A percentile compares a stretch with the other conserved stretches of the same genome.
These are phyloP conservation scores for Fusarium buxicola DNA, from an alignment of 2,329 filamentous ascomycete genomes.

Conservation along the genomic window DNA sequence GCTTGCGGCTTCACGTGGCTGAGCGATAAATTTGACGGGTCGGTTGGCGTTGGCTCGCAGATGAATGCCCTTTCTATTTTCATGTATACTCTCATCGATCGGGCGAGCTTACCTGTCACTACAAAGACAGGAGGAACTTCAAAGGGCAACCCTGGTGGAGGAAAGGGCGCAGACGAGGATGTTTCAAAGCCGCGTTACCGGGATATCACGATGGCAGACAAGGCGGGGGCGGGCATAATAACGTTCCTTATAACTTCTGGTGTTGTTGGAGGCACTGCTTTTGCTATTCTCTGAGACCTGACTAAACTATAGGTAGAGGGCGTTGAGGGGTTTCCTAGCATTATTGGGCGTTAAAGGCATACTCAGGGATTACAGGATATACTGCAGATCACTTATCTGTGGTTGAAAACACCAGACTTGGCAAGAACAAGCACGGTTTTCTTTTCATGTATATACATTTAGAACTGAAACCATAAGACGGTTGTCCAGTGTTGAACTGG, in stretches of 20 bases:
- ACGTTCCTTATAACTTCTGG: conserved; percentile 63
- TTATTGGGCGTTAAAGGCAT: conserved; percentile 13
- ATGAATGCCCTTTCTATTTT: conserved; percentile 75
- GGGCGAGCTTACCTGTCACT: conserved; percentile 60
- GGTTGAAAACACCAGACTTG: neutral
- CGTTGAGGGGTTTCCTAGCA: conserved; percentile 8
- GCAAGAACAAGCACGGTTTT: no score
- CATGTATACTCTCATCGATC: conserved; percentile 67
- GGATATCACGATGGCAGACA: conserved; percentile 61
- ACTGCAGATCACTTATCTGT: neutral
- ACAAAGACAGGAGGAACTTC: conserved; percentile 70
- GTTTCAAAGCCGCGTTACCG: conserved; percentile 32
- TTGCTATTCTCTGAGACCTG: conserved; percentile 11
- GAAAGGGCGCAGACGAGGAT: conserved; percentile 49
- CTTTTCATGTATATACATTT: no score
- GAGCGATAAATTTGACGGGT: conserved; percentile 65
- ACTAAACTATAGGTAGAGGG: neutral
- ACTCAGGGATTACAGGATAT: conserved; percentile 4
- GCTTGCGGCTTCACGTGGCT: conserved; percentile 78
- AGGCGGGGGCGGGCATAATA: conserved; percentile 66
- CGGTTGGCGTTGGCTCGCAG: conserved; percentile 74
- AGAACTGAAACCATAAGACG: no score
- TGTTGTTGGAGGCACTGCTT: conserved; percentile 62
- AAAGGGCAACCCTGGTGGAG: conserved; percentile 61
- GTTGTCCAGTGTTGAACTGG: no score